Evolutionary conservation across 306 rosid genomes (phyloP), one percentile per base, ranked within the genome.

Genomic region (Echinosophora koreensis): DNA sequence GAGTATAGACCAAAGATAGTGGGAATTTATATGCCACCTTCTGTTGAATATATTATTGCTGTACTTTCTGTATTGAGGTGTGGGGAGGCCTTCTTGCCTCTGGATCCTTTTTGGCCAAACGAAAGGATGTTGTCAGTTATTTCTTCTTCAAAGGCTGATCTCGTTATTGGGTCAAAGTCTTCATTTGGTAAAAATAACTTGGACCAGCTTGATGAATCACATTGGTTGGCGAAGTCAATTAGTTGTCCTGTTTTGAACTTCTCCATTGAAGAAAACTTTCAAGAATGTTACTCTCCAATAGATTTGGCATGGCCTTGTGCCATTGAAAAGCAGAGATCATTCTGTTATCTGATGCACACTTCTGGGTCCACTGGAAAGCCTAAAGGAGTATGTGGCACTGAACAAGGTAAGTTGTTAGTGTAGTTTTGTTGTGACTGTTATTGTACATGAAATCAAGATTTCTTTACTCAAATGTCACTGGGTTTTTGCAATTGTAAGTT

Each of bases 341-440:
- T 90, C 83, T 90, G 97, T 77, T 94, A 94, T 73, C 64, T 94
- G 68, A 86, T 94, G 97, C 85, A 86, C 83, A 94, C 98, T 39
- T 94, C 98, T 35, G 98, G 97, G n/a, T 92, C 97, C 37, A 90
- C 97, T 6, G 98, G 98, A 71, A 86, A 87, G 80, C 97, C 95
- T 49, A 94, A 92, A 81, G 98, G 97, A 14, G 90, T 94, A 49
- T 90, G 97, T 76, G 97, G 98, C 44, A 90, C 97, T 0, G 97
- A 94, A 67, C 83, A 82, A 83, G 97, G 98, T 83, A 81, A 55
- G 80, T 28, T 65, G 63, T 73, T 46, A 38, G 44, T 50, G 41
- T 66, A 28, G 12, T 34, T 78, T 78, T 86, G 34, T 38, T 56
- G 42, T 35, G 6, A 37, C 44, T 30, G 28, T 42, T 58, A 27